Base-by-base conservation (phyloP, 2,329 filamentous ascomycete species). In the Fusarium stilboides region DNA sequence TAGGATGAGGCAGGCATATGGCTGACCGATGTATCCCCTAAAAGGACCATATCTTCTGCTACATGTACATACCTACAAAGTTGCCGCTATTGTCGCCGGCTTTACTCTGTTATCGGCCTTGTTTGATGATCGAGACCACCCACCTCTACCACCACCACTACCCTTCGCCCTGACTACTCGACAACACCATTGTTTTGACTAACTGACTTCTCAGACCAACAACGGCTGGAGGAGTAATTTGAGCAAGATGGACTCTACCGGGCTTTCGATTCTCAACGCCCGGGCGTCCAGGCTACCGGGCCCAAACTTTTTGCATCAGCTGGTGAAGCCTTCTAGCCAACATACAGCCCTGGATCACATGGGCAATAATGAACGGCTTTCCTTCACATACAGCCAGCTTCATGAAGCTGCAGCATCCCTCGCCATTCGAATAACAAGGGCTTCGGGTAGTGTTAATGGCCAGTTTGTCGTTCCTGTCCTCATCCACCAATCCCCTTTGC, bases 401-500 rank as follows among this genome's bases (percentile, higher is more conserved):
- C 89, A 94, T 74, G 69, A 75, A 28, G 80, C 84, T 31, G 88
- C 91, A 12, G 80, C 87, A 50, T 72, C 70, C 5, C 79, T 94
- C 36, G 89, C 91, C 17, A 72, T 77, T 14, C 82, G 81, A 22
- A 86, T 91, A 62, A 57, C 73, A 22, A 54, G 39, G 34, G 60
- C 59, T 8, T 52, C 47, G 19, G 58, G 43, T 43, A 53, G 26
- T 42, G 14, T 31, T 14, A 24, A 68, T 59, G 36, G 52, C 24
- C 81, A 83, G 47, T 77, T 85, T 17, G 79, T 97, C 36, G 85
- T 97, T 37, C 94, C 94, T 0, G 81, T 97, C 4, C 85, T 97
- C 20, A 80, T 97, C 17, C 90, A 91, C 3, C 94, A 97, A 79
- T 92, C 88, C 15, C 88, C 91, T 12, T 86, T 90, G 46, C 84